Evolutionary conservation across 2,329 filamentous ascomycete genomes (phyloP).

Genomic region (Tolypocladium ophioglossoides): DNA sequence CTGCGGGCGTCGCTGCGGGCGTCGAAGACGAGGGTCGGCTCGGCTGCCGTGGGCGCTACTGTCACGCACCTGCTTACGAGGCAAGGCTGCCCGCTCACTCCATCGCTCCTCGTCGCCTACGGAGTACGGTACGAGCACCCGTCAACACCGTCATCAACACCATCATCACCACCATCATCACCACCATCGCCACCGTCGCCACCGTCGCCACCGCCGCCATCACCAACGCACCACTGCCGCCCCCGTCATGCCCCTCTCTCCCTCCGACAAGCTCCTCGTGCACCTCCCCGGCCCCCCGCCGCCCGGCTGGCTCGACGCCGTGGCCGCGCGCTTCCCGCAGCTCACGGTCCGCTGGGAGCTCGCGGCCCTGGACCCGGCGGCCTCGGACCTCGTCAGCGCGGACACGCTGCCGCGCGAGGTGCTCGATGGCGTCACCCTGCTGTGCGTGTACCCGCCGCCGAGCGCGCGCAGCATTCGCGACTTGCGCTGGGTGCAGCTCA

Average conservation of each 20-base stretch:
- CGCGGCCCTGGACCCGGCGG: constrained; percentile 4
- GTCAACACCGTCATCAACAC: too few species aligned
- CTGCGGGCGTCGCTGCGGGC: too few species aligned
- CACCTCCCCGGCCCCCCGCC: constrained; percentile 20
- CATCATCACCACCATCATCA: background rate
- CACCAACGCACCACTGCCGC: background rate
- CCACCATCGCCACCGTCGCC: background rate
- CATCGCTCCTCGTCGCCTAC: too few species aligned
- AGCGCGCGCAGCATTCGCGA: constrained; percentile 18
- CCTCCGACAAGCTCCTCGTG: constrained; percentile 28
- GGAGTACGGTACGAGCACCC: too few species aligned
- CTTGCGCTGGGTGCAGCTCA: constrained; percentile 33
- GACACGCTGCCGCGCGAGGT: constrained; percentile 18
- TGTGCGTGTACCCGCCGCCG: constrained; percentile 22
- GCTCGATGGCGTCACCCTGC: constrained; percentile 30
- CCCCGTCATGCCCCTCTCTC: constrained; percentile 12
- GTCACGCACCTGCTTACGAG: background rate
- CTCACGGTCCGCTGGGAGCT: constrained; percentile 25
- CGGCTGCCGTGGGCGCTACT: too few species aligned
- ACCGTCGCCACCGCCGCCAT: too few species aligned
- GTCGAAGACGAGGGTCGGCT: too few species aligned
- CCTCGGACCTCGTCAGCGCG: constrained; percentile 8
- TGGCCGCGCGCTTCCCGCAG: constrained; percentile 24
- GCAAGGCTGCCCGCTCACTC: background rate
- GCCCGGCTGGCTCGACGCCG: constrained; percentile 21